Conservation (phyloP, 2,329 filamentous ascomycete genomes). For the Penicillium sp. region DNA sequence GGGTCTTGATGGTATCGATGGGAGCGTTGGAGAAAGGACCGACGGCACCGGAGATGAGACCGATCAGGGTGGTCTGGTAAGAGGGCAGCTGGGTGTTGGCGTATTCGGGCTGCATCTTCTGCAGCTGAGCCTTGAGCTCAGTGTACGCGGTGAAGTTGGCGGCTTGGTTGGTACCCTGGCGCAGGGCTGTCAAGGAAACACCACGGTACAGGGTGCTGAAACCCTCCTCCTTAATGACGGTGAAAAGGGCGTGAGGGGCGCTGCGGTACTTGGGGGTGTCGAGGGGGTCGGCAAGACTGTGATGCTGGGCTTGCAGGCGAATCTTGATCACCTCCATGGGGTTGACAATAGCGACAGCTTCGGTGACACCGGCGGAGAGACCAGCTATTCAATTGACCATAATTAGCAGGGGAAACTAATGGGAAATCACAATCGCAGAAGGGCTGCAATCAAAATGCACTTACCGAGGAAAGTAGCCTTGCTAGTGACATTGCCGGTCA, state of each 20-base stretch:
- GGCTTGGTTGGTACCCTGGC: conserved; percentile 96
- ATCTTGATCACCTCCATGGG: conserved; percentile 99
- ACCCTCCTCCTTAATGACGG: conserved; percentile 89
- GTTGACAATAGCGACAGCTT: conserved; percentile 93
- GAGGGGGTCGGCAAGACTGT: conserved; percentile 95
- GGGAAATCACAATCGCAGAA: neutral
- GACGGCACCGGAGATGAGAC: conserved; percentile 89
- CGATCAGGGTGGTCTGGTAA: conserved; percentile 89
- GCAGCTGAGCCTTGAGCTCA: conserved; percentile 81
- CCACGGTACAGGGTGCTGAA: conserved; percentile 85
- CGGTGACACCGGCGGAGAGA: conserved; percentile 88
- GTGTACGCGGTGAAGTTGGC: conserved; percentile 99
- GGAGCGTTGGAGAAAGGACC: conserved; percentile 95
- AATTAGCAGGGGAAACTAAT: neutral
- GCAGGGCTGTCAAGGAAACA: conserved; percentile 86
- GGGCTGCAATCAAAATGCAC: conserved; percentile 22
- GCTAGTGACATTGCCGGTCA: conserved; percentile 68
- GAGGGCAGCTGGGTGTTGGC: conserved; percentile 68
- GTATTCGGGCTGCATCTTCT: conserved; percentile 70
- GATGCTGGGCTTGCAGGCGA: conserved; percentile 94
- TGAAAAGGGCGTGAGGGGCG: conserved; percentile 79
- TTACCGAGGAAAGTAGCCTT: conserved; percentile 70
- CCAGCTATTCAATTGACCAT: conserved; percentile 59
- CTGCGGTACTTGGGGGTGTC: conserved; percentile 97
- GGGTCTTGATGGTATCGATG: conserved; percentile 98